Conservation (phyloP, 441 rosid genomes). For the Croton setiger region DNA sequence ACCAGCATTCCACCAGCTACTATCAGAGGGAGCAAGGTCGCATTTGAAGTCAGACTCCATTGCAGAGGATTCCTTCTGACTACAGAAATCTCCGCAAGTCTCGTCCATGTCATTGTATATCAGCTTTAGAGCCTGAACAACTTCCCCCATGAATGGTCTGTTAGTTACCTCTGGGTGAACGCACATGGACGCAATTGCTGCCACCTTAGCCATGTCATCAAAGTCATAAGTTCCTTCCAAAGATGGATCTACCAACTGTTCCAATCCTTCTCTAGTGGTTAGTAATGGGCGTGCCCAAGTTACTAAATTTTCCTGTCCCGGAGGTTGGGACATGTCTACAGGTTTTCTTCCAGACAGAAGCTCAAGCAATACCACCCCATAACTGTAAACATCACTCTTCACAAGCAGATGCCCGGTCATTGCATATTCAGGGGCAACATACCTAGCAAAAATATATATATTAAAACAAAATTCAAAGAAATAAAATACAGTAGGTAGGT, state of each 20-base stretch:
- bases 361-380: slow-evolving; percentile 95
- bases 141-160: slow-evolving; percentile 98
- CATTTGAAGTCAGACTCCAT: slow-evolving; percentile 74
- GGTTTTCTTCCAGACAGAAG: slow-evolving; percentile 95
- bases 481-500: background rate
- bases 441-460: slow-evolving; percentile 46
- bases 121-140: slow-evolving; percentile 94
- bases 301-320: slow-evolving; percentile 93
- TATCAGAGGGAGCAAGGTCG: slow-evolving; percentile 68
- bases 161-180: slow-evolving; percentile 90
- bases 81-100: slow-evolving; percentile 66
- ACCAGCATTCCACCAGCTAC: slow-evolving; percentile 89
- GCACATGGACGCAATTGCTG: slow-evolving; percentile 95
- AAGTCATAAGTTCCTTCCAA: slow-evolving; percentile 71
- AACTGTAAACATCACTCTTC: slow-evolving; percentile 96
- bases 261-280: slow-evolving; percentile 77
- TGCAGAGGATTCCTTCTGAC: slow-evolving; percentile 81
- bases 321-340: slow-evolving; percentile 95
- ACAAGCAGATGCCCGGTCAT: slow-evolving; percentile 99
- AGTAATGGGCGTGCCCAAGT: slow-evolving; percentile 94
- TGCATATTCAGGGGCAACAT: slow-evolving; percentile 98
- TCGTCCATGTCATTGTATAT: slow-evolving; percentile 83
- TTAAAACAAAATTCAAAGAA: background rate
- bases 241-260: slow-evolving; percentile 74
- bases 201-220: slow-evolving; percentile 91